Base-by-base conservation (phyloP, 2,329 filamentous ascomycete species). In the Claviceps arundinis region DNA sequence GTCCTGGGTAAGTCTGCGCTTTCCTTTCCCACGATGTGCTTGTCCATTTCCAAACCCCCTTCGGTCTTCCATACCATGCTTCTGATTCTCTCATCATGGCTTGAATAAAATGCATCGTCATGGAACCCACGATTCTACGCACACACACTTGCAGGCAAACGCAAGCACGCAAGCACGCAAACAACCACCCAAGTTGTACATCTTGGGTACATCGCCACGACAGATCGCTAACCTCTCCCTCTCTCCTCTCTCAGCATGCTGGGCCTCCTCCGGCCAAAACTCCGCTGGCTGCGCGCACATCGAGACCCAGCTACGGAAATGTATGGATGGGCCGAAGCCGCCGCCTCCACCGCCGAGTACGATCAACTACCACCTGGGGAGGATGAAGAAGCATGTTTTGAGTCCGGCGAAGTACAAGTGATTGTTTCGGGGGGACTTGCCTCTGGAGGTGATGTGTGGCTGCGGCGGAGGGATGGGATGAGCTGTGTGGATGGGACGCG, bases 341-440 rank as follows among this genome's bases (percentile, higher is more conserved):
- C 61, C 69, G 44, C 60, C 69, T 13, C 64, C 67, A 50, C 62
- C 66, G 37, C 79, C 80, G 65, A 88, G 84, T 73, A 91, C 82
- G 67, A 89, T 97, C 79, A 97, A 97, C 72, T 90, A 90, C 75
- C 90, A 96, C 67, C 74, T 97, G 44, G 78, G 80, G 58, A 81
- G 93, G 74, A 94, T 74, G 78, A 84, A 71, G 77, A 84, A 62
- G 77, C 82, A 58, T 73, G 82, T 78, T 80, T 90, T 68, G n/a
- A 70, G 61, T 50, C 64, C 61, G 48, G 56, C 57, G 56, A 70
- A 66, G 62, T 61, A 64, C 51, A 67, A 65, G 53, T 69, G 59
- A 16, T 13, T 5, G 1, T 34, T 34, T 11, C 26, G 30, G 30
- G 26, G 30, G 3, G 30, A 11, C 3, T 34, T 11, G 4, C 9